Evolutionary conservation across 805 yeast species (phyloP), one percentile per base, ranked within the genome.

Genomic region (Candida hungchunana): DNA sequence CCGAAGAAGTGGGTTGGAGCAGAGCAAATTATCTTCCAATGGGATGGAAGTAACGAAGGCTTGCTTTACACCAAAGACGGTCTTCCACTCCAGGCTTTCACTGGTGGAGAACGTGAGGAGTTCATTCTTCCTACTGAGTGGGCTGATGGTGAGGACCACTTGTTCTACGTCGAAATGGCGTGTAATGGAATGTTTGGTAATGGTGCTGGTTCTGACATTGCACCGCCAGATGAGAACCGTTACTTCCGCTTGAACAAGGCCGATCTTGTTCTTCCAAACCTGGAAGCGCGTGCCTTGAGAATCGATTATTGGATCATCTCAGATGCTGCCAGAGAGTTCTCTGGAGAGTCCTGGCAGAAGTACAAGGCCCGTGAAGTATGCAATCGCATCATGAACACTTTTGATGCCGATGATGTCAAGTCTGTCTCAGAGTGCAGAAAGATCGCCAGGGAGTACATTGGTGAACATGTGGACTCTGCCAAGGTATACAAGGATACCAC

Each of bases 151-250:
- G 62, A 69, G 10, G 69, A 75, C 47, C 84, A 82, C 54, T 56
- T 58, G 3, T 86, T 89, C 49, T 93, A 84, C 58, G 63, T 93
- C 37, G 98, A 90, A 58, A 79, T 87, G 54, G 84, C 93, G 10
- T 90, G 96, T 57, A 93, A 90, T 62, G 94, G 95, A 13, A 90
- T 90, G 93, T 86, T 83, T 58, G 96, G 96, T 10, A 74, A 77
- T 44, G 82, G 83, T 29, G 58, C 65, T 27, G 77, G 78, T 12
- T 72, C 73, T 21, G 69, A 63, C 33, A 83, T 82, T 18, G 67
- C 67, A 38, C 85, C 85, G 4, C 87, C 88, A 1, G 79, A 82
- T 49, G 77, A 79, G 16, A 79, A 85, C 58, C 69, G 85, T 40
- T 78, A 71, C 57, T 93, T 89, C 60, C 60, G 71, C 19, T 66